Evolutionary conservation across 192 early-diverging fungal species (phyloP).

Genomic region (Coemansia sp.): DNA sequence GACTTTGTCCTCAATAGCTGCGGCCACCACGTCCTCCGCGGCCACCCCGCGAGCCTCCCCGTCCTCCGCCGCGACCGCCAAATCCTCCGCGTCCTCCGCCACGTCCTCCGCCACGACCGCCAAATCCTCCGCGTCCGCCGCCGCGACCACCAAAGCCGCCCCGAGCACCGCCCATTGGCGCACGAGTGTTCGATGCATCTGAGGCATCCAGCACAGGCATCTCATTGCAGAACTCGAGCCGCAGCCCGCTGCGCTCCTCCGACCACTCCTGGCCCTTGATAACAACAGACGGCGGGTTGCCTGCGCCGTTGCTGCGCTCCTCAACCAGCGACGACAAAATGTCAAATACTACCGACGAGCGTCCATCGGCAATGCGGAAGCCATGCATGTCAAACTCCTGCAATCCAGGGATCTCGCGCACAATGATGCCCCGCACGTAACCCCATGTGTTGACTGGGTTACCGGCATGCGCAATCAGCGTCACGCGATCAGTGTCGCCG

Average conservation of each 20-base stretch:
- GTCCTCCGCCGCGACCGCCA: conserved; percentile 3
- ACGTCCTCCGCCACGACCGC: conserved; percentile 51
- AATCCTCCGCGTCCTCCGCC: conserved; percentile 49
- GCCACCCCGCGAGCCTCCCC: background rate
- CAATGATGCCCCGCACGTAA: conserved; percentile 77
- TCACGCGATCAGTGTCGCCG: conserved; percentile 78
- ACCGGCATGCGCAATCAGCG: conserved; percentile 65
- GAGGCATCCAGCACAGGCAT: conserved; percentile 79
- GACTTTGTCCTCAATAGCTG: background rate
- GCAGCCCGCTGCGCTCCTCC: conserved; percentile 60
- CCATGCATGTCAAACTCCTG: conserved; percentile 70
- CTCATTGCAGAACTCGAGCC: conserved; percentile 65
- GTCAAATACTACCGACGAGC: conserved; percentile 83
- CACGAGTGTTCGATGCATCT: conserved; percentile 33
- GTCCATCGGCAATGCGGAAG: conserved; percentile 85
- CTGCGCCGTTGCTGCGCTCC: conserved; percentile 53
- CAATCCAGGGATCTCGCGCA: conserved; percentile 68
- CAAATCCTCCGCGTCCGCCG: conserved; percentile 42
- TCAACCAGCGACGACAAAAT: conserved; percentile 69
- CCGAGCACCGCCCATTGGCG: conserved; percentile 45
- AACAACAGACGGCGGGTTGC: conserved; percentile 29
- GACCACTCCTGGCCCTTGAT: conserved; percentile 73
- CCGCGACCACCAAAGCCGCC: conserved; percentile 39
- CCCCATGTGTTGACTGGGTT: conserved; percentile 77
- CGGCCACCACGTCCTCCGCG: conserved; percentile 5